phyloP scores from a whole-genome alignment of 257 asterid species.

The Capsicum baccatum region DNA sequence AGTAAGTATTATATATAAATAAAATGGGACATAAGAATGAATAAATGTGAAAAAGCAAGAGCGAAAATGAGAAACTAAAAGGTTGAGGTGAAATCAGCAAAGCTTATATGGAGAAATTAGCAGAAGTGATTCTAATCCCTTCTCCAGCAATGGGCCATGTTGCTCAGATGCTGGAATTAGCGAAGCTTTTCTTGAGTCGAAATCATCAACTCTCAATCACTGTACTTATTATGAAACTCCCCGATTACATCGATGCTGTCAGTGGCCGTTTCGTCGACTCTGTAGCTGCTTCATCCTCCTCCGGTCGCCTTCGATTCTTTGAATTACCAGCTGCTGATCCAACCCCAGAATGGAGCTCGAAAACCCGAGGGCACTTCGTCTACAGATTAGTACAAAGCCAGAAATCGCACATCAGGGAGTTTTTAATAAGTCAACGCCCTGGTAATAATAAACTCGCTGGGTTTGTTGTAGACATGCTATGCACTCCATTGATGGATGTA shows the following conservation, averaged over 20 bases:
- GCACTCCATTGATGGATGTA: conserved; percentile 62
- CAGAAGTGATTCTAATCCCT: conserved; percentile 55
- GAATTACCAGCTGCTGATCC: conserved; percentile 56
- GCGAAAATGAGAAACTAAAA: too few species aligned
- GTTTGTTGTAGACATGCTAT: conserved; percentile 67
- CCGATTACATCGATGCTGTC: background rate
- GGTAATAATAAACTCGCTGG: conserved; percentile 33
- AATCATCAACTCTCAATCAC: conserved; percentile 20
- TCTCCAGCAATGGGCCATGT: conserved; percentile 82
- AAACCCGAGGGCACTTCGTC: conserved; percentile 62
- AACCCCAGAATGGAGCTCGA: conserved; percentile 63
- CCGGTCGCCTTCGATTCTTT: conserved; percentile 46
- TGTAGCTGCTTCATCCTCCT: conserved; percentile 41
- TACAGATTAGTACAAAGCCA: conserved; percentile 53
- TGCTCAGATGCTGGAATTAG: conserved; percentile 39
- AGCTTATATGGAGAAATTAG: background rate
- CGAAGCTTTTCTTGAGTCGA: background rate
- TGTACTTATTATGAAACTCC: conserved; percentile 21
- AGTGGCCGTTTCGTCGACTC: conserved; percentile 49
- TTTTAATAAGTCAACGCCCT: conserved; percentile 23
- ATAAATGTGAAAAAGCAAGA: too few species aligned
- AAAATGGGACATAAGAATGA: too few species aligned
- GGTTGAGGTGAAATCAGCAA: too few species aligned
- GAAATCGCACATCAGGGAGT: conserved; percentile 45
- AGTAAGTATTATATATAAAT: too few species aligned